phyloP scores from a whole-genome alignment of 1,284 basidiomycete species.

The Ustilago cynodontis region DNA sequence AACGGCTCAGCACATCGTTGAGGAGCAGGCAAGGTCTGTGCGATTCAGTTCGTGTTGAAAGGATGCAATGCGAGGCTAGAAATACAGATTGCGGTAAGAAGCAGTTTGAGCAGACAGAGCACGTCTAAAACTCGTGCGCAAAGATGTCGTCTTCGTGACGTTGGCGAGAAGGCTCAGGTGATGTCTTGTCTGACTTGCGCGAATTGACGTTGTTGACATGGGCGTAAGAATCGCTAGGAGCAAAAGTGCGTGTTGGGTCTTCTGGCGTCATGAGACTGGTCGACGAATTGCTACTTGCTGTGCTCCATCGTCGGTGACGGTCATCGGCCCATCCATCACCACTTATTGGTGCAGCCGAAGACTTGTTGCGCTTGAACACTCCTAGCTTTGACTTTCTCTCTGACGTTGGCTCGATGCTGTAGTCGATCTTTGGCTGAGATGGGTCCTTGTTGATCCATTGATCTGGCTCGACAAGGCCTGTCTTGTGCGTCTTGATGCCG shows the following conservation, averaged over 20 bases:
- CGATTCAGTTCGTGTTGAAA: neutral
- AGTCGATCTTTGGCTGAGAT: slow-evolving; percentile 1
- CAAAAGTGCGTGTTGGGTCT: neutral
- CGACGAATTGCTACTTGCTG: neutral
- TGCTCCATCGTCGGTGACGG: neutral
- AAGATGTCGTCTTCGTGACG: slow-evolving; percentile 28
- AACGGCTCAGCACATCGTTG: neutral
- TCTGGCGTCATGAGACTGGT: neutral
- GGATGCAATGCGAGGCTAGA: neutral
- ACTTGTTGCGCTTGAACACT: slow-evolving; percentile 10
- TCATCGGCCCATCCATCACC: neutral
- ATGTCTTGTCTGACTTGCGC: neutral
- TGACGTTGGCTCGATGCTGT: neutral
- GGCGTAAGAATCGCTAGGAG: neutral
- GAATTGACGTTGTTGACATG: neutral
- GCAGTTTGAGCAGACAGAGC: neutral
- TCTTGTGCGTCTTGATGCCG: slow-evolving; percentile 19
- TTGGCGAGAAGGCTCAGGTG: neutral
- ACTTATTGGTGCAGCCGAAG: neutral
- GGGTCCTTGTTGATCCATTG: slow-evolving; percentile 39
- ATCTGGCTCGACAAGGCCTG: slow-evolving; percentile 33
- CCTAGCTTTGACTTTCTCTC: slow-evolving; percentile 10
- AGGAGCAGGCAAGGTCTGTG: neutral
- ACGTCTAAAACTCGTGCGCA: slow-evolving; percentile 26
- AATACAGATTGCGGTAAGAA: neutral